Base-by-base conservation (phyloP, 164 flowering plant genomes). In the Nymphaea thermarum region DNA sequence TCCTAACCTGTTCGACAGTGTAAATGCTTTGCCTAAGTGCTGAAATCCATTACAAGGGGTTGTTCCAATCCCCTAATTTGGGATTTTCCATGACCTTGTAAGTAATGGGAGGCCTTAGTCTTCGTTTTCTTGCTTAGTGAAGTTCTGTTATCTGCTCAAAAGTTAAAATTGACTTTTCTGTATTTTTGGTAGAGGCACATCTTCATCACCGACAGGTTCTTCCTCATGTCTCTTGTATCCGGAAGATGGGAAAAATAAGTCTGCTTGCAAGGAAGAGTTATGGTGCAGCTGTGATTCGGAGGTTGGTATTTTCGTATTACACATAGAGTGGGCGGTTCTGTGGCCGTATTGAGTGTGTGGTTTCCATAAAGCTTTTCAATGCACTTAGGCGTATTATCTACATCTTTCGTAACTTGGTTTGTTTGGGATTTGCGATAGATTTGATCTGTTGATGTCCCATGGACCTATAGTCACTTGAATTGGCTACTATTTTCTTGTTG, bases 1-100 rank as follows among this genome's bases (percentile, higher is more conserved):
- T 25, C 36, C 36, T 25, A 25, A 25, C 36, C 1, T 51, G 57
- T 51, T 51, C 12, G n/a, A 2, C 64, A 2, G 41, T 17, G 42
- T 62, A 12, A 17, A 62, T 62, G 64, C 64, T 62, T 14, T 62
- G 64, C 64, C 64, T 62, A 62, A 62, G 64, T 17, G 64, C 64
- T 62, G 64, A 62, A 17, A 17, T 41, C 64, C 64, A 62, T 62
- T 12, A 62, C 17, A 17, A 62, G 25, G 18, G 64, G 64, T 8
- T 62, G 10, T 41, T 17, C 17, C 36, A 62, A 17, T 11, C 64
- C n/a, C n/a, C 64, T 17, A 17, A 25, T 62, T 17, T 62, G 7
- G 64, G 64, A 8, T 62, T 62, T 62, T 10, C 36, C 12, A 17
- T 62, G 64, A 62, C 10, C 36, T 17, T 17, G 41, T 62, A 41